These are phyloP conservation scores for Penicillium occitanis DNA, from an alignment of 2,329 filamentous ascomycete genomes.

Conservation along the genomic window DNA sequence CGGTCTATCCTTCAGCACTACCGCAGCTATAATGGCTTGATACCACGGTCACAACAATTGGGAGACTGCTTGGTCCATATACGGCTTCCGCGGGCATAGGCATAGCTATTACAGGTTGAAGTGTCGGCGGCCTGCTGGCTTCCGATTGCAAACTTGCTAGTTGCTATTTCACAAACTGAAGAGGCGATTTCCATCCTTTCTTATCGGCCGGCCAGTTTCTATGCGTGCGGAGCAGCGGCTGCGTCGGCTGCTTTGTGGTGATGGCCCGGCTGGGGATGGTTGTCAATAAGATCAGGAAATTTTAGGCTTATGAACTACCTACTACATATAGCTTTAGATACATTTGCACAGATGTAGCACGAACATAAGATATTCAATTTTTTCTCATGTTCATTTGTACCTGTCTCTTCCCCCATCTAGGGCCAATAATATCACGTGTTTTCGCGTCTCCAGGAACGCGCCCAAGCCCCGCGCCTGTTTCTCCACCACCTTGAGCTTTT, in stretches of 20 bases:
- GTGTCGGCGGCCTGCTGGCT: too few species aligned
- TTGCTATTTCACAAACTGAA: background rate
- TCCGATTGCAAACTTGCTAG: too few species aligned
- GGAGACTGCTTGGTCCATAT: too few species aligned
- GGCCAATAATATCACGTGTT: conserved; percentile 6
- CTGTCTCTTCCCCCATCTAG: background rate
- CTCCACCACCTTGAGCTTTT: background rate
- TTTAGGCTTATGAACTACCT: background rate
- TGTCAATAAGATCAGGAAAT: background rate
- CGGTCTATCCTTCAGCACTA: background rate
- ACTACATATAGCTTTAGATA: background rate
- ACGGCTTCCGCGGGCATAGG: too few species aligned
- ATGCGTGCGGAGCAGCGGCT: background rate
- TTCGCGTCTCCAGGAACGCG: conserved; percentile 14
- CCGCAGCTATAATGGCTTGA: background rate
- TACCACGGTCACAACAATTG: background rate
- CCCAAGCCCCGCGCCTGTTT: conserved; percentile 12
- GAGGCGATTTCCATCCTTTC: background rate
- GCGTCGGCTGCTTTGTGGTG: background rate
- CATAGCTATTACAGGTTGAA: too few species aligned
- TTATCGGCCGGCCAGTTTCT: background rate
- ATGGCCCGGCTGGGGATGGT: background rate
- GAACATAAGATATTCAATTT: background rate
- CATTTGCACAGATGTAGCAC: background rate
- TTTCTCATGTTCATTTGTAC: background rate